phyloP scores from a whole-genome alignment of 306 rosid species.

The Begonia peltatifolia region DNA sequence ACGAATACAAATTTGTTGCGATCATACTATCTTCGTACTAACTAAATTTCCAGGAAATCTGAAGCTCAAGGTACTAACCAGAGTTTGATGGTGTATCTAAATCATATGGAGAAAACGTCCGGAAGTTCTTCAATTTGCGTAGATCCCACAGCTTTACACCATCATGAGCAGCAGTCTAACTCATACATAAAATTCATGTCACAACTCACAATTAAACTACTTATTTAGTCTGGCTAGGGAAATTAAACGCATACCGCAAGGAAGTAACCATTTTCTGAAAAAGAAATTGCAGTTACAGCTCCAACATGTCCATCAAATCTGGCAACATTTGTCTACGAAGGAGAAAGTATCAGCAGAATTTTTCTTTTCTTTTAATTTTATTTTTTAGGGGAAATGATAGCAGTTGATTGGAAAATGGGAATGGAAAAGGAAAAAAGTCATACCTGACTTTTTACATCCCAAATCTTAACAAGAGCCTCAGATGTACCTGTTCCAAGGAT shows the following conservation, averaged over 20 bases:
- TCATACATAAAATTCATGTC: slow-evolving; percentile 7
- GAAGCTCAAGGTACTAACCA: slow-evolving; percentile 27
- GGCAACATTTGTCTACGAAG: slow-evolving; percentile 77
- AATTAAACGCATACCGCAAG: slow-evolving; percentile 65
- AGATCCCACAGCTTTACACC: slow-evolving; percentile 98
- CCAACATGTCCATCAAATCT: slow-evolving; percentile 86
- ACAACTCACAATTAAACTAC: background rate
- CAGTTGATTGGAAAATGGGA: background rate
- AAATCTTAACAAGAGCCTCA: slow-evolving; percentile 73
- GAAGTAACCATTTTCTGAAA: slow-evolving; percentile 95
- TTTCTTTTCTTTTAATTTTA: background rate
- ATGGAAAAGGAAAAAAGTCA: slow-evolving; percentile 2
- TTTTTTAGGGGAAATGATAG: slow-evolving; percentile 1
- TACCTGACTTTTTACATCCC: slow-evolving; percentile 99
- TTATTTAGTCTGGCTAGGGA: background rate
- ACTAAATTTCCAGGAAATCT: background rate
- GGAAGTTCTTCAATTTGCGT: slow-evolving; percentile 81
- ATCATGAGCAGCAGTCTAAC: slow-evolving; percentile 88
- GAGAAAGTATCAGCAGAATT: background rate
- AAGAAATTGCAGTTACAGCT: slow-evolving; percentile 77
- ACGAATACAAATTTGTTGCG: too few species aligned
- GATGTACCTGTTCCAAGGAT: slow-evolving; percentile 98
- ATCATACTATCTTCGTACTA: background rate
- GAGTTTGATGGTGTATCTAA: slow-evolving; percentile 73
- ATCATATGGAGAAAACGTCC: slow-evolving; percentile 72